These are phyloP conservation scores for Colletotrichum brevisporum DNA, from an alignment of 2,329 filamentous ascomycete genomes.

Conservation along the genomic window DNA sequence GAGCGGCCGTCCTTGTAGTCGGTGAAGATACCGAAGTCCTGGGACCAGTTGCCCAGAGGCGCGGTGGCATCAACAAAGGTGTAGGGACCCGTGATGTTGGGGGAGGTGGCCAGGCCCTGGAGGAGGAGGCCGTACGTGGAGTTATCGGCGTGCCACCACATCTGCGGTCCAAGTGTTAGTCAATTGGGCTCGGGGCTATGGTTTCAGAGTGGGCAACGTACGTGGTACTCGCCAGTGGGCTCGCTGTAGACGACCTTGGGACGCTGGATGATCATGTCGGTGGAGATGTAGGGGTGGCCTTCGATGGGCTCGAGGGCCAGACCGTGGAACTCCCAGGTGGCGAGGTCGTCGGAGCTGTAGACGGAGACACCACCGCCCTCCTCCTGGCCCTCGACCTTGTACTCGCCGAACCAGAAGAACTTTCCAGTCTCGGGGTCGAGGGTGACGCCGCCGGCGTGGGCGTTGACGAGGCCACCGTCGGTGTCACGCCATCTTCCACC, in stretches of 20 bases:
- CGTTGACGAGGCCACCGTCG: constrained; percentile 71
- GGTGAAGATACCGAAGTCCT: constrained; percentile 73
- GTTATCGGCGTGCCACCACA: constrained; percentile 75
- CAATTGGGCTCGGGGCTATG: background rate
- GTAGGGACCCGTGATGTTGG: constrained; percentile 68
- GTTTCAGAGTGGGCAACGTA: constrained; percentile 46
- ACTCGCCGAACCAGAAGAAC: constrained; percentile 75
- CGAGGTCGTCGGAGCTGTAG: constrained; percentile 72
- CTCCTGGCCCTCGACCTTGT: constrained; percentile 69
- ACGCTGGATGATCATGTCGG: constrained; percentile 71
- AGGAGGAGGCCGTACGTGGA: constrained; percentile 68
- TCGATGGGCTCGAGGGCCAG: constrained; percentile 69
- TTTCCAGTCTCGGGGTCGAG: constrained; percentile 65
- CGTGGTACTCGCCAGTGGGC: constrained; percentile 68
- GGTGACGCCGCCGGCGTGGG: constrained; percentile 71
- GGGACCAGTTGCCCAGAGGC: constrained; percentile 73
- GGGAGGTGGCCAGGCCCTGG: constrained; percentile 68
- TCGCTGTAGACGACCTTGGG: constrained; percentile 74
- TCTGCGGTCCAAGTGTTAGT: constrained; percentile 48
- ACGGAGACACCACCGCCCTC: constrained; percentile 74
- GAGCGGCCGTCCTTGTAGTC: constrained; percentile 70
- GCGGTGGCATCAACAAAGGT: constrained; percentile 66
- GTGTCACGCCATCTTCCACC: constrained; percentile 74
- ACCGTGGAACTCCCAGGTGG: constrained; percentile 71
- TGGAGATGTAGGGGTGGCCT: constrained; percentile 68